Evolutionary conservation across 257 asterid genomes (phyloP).

Genomic region (Nicotiana benthamiana): DNA sequence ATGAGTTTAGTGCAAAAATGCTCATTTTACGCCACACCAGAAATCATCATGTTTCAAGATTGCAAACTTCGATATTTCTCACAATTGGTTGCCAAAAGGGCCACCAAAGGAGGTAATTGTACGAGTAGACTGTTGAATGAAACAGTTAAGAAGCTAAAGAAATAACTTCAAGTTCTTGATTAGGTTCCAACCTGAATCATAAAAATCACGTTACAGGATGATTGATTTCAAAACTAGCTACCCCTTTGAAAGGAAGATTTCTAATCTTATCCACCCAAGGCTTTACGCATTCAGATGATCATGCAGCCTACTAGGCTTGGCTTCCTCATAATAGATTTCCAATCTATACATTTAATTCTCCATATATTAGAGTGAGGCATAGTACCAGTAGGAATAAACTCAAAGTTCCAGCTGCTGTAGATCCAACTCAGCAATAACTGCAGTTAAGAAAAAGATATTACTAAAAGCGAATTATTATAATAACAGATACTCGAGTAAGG

Average conservation of each 20-base stretch:
- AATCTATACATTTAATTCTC: no score
- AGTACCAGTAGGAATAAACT: slow-evolving; percentile 47
- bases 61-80: background rate
- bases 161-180: background rate
- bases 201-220: background rate
- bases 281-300: background rate
- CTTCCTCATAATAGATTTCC: background rate
- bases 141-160: background rate
- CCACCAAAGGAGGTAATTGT: background rate
- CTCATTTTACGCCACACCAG: background rate
- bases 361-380: background rate
- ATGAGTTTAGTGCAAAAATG: background rate
- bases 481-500: background rate
- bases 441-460: slow-evolving; percentile 10
- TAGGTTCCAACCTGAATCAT: background rate
- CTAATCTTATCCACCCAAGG: background rate
- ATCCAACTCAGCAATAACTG: slow-evolving; percentile 40
- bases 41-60: background rate
- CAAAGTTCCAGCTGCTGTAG: slow-evolving; percentile 31
- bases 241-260: background rate
- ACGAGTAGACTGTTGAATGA: background rate
- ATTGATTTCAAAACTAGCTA: background rate
- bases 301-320: background rate
- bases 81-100: background rate
- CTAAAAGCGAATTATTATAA: background rate